Evolutionary conservation across 2,329 filamentous ascomycete species (phyloP).

Genomic region (Dothistroma pini): DNA sequence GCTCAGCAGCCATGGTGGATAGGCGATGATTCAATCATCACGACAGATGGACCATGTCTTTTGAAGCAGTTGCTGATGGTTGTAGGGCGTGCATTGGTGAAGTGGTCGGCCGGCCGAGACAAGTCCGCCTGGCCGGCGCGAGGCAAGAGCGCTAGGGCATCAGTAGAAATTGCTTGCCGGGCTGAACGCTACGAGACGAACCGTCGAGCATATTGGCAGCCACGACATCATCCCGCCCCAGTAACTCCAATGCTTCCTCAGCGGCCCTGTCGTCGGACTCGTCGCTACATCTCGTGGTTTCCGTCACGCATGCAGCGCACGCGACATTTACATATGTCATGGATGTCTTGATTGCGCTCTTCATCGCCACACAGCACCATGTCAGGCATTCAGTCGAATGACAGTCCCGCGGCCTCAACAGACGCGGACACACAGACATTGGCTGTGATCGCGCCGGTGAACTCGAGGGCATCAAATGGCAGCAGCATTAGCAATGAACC

Average conservation of each 20-base stretch:
- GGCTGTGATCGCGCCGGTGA: neutral
- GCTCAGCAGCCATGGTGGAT: neutral
- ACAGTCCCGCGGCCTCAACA: neutral
- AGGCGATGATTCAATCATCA: neutral
- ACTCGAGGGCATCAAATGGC: neutral
- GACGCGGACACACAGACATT: neutral
- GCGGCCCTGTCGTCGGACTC: neutral
- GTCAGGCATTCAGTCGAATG: neutral
- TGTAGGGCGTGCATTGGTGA: neutral
- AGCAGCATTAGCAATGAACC: neutral
- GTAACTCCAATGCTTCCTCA: neutral
- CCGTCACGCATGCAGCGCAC: too few relatives aligned
- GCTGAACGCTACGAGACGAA: neutral
- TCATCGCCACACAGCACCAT: neutral
- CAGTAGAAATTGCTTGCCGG: too few relatives aligned
- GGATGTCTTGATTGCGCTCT: neutral
- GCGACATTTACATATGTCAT: neutral
- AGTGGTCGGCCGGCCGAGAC: neutral
- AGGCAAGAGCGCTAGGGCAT: neutral
- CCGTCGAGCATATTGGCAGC: neutral
- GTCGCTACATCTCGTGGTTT: too few relatives aligned
- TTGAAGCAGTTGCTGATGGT: neutral
- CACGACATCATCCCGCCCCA: neutral
- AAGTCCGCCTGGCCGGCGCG: neutral
- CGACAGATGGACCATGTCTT: neutral